These are phyloP conservation scores for Phialophora expanda DNA, from an alignment of 2,329 filamentous ascomycete species.

Conservation along the genomic window DNA sequence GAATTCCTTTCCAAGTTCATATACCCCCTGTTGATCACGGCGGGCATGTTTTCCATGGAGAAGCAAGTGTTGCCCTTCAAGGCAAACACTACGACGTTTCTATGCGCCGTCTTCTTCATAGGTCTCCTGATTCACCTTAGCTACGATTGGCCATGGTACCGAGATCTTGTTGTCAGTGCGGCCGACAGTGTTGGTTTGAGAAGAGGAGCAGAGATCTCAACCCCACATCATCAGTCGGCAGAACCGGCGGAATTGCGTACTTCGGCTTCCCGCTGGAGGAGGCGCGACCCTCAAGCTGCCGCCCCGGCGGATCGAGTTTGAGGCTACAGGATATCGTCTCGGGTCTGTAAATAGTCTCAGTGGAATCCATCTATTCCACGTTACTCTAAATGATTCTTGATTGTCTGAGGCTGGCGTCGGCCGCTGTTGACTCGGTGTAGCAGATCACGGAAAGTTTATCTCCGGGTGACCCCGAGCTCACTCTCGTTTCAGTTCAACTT, in stretches of 20 bases:
- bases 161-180: neutral
- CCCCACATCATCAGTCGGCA: neutral
- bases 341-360: neutral
- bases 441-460: neutral
- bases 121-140: neutral
- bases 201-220: neutral
- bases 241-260: neutral
- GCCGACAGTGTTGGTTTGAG: neutral
- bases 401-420: neutral
- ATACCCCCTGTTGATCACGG: neutral
- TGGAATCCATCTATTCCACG: neutral
- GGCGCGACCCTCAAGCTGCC: neutral
- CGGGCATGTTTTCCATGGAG: slow-evolving; percentile 2
- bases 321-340: neutral
- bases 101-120: neutral
- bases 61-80: slow-evolving; percentile 7
- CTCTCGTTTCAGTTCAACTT: neutral
- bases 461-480: neutral
- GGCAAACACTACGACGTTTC: neutral
- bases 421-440: neutral
- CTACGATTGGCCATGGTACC: neutral
- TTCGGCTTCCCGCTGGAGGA: neutral
- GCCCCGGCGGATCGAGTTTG: neutral
- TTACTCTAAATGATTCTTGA: neutral
- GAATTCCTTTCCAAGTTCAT: neutral